Base-by-base conservation (phyloP, 2,329 filamentous ascomycete genomes). In the Pseudogymnoascus sp. region DNA sequence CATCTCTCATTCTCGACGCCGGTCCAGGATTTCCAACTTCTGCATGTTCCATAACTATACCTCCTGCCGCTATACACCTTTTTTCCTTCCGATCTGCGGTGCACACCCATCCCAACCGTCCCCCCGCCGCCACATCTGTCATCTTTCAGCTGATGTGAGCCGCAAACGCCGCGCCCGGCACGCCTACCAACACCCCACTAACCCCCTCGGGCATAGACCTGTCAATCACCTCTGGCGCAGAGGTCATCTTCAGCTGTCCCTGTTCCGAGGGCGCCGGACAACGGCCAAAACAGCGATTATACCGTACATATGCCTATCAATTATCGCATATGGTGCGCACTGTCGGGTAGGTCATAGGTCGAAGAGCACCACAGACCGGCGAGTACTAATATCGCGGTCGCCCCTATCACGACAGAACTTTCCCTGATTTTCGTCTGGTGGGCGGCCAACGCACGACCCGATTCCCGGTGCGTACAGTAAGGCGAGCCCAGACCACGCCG, bases 121-220 rank as follows among this genome's bases (percentile, higher is more conserved):
- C 5, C 44, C 44, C 44, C 23, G 44, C 44, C 23, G 44, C 44
- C 44, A 53, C 44, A 53, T 53, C 44, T 53, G 44, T 53, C 44
- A 53, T 53, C 44, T 53, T 53, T 53, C 44, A 53, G 44, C 44
- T 53, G 44, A 53, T 53, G 44, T 53, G 44, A 53, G 44, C 44
- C 44, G 44, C 44, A 53, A 53, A 53, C 44, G 44, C 44, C 23
- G 44, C 10, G 7, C 23, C 44, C 44, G 1, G 3, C 23, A 11
- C 23, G 13, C 44, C 44, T 31, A 10, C 44, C 44, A 53, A 53
- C 23, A 23, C 15, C 44, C 44, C 44, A 17, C 23, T 53, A 53
- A 29, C 44, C 23, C 15, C 15, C 44, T 53, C 23, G 1, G 44
- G 44, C 4, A 53, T 53, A 53, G 44, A 7, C 44, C 44, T 17